Evolutionary conservation across 108 stramenopile species (phyloP), one percentile per base, ranked within the genome.

Genomic region (Cyclotella kingstonii): DNA sequence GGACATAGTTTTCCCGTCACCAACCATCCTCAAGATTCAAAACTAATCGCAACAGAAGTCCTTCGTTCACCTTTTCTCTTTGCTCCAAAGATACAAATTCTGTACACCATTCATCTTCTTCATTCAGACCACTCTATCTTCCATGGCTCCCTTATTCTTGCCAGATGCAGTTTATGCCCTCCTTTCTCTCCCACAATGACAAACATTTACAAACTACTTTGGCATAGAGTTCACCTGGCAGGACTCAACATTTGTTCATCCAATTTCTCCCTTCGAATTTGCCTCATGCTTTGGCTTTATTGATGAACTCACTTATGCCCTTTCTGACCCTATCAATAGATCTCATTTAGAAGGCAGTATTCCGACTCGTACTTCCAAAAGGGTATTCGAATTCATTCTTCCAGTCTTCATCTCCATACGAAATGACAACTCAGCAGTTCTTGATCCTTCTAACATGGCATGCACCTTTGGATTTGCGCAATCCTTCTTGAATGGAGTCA

Each of bases 251-350:
- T 47, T 34, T 44, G 35, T 66, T 25, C 65, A 45, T 0, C 1
- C 53, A 0, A 66, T 66, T 15, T 54, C 65, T 0, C 65, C 42
- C 3, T 66, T 55, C 48, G 65, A 66, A 29, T 55, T 55, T 40
- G 42, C 29, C 0, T 17, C 7, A 18, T 45, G 53, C 33, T 66
- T 56, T 18, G 2, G 41, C 10, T 25, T 66, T 1, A 15, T 2
- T 0, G 35, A 66, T 11, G 34, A 44, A 14, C 33, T 66, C 6
- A 64, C 63, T 1, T 53, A 53, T 19, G 19, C 31, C 2, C 29
- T 64, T 0, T 53, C 51, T 14, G 40, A 64, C 0, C 51, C 52
- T 0, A 1, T 0, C 0, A 9, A 43, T n/a, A 0, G 7, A 7
- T 43, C 17, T n/a, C 12, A 12, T 9, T 12, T 64, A 14, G 52